Conservation (phyloP, 2,329 filamentous ascomycete genomes). For the Chaetothyriales sp. region DNA sequence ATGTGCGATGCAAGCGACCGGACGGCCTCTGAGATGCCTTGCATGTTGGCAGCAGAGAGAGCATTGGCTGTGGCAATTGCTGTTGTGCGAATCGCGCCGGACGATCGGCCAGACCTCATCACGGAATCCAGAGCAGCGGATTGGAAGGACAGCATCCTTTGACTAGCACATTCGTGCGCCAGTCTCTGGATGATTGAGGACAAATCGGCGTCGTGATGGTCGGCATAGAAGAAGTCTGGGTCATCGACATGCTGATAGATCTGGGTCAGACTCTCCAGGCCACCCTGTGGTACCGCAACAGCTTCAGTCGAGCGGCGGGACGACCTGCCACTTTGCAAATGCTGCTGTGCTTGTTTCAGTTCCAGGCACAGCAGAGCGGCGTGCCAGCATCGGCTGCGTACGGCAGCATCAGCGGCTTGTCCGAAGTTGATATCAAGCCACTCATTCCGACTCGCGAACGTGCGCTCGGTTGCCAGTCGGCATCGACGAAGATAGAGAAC, state of each 20-base stretch:
- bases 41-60: constrained; percentile 66
- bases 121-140: constrained; percentile 83
- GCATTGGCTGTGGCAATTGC: constrained; percentile 8
- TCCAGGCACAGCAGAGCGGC: constrained; percentile 74
- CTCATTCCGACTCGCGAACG: constrained; percentile 58
- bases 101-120: constrained; percentile 43
- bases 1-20: background rate
- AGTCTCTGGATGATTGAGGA: constrained; percentile 64
- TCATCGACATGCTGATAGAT: constrained; percentile 93
- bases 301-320: constrained; percentile 53
- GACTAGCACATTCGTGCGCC: constrained; percentile 76
- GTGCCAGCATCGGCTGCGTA: constrained; percentile 69
- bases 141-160: constrained; percentile 76
- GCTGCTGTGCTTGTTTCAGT: constrained; percentile 44
- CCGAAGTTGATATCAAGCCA: constrained; percentile 79
- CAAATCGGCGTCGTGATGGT: constrained; percentile 63
- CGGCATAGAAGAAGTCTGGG: constrained; percentile 87
- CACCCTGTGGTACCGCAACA: constrained; percentile 36
- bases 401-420: constrained; percentile 54
- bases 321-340: constrained; percentile 25
- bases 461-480: constrained; percentile 55
- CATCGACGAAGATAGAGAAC: constrained; percentile 83
- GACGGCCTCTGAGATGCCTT: constrained; percentile 70
- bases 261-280: constrained; percentile 55
- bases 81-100: constrained; percentile 34